A percentile compares a stretch with the other conserved stretches of the same genome.
Conservation (phyloP, 345 rosid genomes). For the Aethionema arabicum region DNA sequence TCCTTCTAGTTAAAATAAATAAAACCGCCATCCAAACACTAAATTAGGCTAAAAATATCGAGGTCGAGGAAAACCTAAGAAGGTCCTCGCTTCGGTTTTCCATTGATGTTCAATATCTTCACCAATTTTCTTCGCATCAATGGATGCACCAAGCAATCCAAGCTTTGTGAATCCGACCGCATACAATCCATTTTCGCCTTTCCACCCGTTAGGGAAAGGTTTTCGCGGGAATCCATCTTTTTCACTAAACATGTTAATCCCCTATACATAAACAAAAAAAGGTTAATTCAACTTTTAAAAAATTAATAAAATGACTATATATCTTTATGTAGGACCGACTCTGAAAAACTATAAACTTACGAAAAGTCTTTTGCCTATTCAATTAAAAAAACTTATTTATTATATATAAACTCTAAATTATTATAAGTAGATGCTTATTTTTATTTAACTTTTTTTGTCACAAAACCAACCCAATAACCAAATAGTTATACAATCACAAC, state of each 20-base stretch:
- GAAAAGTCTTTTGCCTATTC: too few species aligned
- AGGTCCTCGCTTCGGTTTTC: slow-evolving; percentile 36
- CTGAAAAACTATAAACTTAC: too few species aligned
- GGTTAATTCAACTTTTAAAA: slow-evolving; percentile 8
- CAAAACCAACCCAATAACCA: too few species aligned
- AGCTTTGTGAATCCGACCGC: slow-evolving; percentile 79
- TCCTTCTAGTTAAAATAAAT: not conserved
- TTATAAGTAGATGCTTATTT: too few species aligned
- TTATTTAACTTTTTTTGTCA: too few species aligned
- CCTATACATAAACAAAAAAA: slow-evolving; percentile 41
- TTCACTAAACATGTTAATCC: slow-evolving; percentile 55
- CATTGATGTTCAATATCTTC: slow-evolving; percentile 52
- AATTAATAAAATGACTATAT: not conserved
- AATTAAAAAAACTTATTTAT: too few species aligned
- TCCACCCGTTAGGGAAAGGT: slow-evolving; percentile 77
- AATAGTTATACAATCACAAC: too few species aligned
- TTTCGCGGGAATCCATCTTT: slow-evolving; percentile 62
- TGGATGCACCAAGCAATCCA: slow-evolving; percentile 76
- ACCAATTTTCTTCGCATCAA: slow-evolving; percentile 64
- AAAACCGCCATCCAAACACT: not conserved
- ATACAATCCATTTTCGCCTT: slow-evolving; percentile 71
- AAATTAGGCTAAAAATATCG: slow-evolving; percentile 19
- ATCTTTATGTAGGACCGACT: too few species aligned
- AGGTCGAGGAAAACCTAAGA: slow-evolving; percentile 12
- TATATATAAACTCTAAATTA: too few species aligned